Conservation (phyloP, 179 eudicot genomes). For the Corrigiola litoralis region DNA sequence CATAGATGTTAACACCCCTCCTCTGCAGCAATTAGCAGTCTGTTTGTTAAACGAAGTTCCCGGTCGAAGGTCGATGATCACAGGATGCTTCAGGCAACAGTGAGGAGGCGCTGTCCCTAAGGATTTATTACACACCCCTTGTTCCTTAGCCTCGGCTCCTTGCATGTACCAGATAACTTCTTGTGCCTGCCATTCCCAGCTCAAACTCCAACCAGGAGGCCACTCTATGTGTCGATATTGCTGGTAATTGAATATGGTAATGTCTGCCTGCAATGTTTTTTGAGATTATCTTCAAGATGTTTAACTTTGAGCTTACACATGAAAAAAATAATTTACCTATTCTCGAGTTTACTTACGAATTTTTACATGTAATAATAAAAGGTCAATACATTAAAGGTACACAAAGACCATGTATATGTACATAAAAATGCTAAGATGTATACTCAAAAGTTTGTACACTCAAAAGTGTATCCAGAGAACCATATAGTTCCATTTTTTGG, state of each 20-base stretch:
- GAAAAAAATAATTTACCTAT: too few species aligned
- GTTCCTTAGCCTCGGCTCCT: slow-evolving; percentile 89
- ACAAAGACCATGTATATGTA: too few species aligned
- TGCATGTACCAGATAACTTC: slow-evolving; percentile 70
- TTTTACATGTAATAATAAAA: too few species aligned
- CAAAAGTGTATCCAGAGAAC: too few species aligned
- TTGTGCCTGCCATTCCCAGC: slow-evolving; percentile 60
- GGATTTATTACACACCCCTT: slow-evolving; percentile 63
- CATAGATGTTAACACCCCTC: slow-evolving; percentile 65
- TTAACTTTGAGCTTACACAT: too few species aligned
- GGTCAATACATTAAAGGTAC: too few species aligned
- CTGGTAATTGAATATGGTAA: slow-evolving; percentile 69
- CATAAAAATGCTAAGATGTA: too few species aligned
- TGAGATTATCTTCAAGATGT: neutral
- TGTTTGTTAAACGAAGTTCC: slow-evolving; percentile 55
- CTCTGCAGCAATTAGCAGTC: slow-evolving; percentile 70
- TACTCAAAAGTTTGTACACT: too few species aligned
- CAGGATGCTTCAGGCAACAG: slow-evolving; percentile 66
- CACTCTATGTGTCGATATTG: slow-evolving; percentile 65
- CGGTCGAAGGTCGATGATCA: slow-evolving; percentile 69
- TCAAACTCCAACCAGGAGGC: slow-evolving; percentile 84
- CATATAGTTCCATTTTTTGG: too few species aligned
- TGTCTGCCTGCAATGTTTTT: slow-evolving; percentile 36
- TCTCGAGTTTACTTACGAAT: too few species aligned
- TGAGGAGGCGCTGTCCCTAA: slow-evolving; percentile 56